Evolutionary conservation across 108 stramenopile genomes (phyloP).

Genomic region (Poteriospumella lacustris): DNA sequence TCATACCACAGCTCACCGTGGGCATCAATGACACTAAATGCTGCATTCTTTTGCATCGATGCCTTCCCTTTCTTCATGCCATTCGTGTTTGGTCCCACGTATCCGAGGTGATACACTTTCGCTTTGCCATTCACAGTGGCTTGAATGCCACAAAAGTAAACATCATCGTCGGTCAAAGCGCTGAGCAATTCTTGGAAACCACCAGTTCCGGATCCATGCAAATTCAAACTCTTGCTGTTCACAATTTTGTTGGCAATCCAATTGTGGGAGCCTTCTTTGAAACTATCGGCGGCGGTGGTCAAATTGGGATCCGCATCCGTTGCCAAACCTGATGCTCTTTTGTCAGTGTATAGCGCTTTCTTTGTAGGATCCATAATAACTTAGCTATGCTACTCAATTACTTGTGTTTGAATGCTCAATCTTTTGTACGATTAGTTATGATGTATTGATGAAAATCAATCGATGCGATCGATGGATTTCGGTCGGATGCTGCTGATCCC

Average conservation of each 20-base stretch:
- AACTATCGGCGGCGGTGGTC: background rate
- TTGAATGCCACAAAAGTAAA: background rate
- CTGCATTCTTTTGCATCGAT: background rate
- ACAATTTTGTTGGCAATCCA: background rate
- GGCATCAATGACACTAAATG: background rate
- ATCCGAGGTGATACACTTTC: background rate
- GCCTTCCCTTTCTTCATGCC: constrained; percentile 14
- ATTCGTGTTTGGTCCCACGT: background rate
- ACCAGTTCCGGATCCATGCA: background rate
- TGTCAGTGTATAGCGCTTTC: background rate
- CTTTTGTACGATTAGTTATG: no score
- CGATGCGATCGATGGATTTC: no score
- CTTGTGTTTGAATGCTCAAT: no score
- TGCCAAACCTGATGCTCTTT: background rate
- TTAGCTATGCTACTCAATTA: no score
- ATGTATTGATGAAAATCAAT: no score
- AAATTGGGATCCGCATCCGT: background rate
- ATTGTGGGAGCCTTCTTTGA: background rate
- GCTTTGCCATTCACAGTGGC: constrained; percentile 9
- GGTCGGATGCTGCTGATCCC: no score
- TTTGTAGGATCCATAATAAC: constrained; percentile 22
- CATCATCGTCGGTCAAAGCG: background rate
- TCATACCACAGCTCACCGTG: constrained; percentile 8
- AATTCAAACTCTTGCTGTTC: no score
- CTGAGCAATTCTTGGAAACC: background rate